phyloP scores from a whole-genome alignment of 805 yeast species.

The Ogataea minuta region DNA sequence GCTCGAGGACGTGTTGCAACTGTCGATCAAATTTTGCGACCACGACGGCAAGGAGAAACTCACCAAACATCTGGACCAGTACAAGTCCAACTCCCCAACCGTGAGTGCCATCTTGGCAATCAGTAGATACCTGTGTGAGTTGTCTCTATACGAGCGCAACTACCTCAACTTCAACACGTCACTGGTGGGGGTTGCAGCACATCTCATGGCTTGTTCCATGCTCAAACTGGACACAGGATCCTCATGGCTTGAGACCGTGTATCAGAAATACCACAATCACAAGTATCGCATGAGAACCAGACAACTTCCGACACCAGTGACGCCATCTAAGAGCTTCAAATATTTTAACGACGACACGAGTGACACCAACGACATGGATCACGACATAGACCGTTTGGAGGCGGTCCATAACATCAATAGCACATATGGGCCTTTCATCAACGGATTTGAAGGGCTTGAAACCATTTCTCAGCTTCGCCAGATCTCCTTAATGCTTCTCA shows the following conservation, averaged over 20 bases:
- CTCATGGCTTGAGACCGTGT: conserved; percentile 30
- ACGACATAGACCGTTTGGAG: neutral
- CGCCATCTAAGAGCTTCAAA: conserved; percentile 24
- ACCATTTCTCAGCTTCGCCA: conserved; percentile 40
- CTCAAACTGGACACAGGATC: conserved; percentile 46
- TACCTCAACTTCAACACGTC: conserved; percentile 45
- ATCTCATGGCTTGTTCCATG: conserved; percentile 53
- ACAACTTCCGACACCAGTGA: conserved; percentile 27
- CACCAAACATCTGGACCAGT: conserved; percentile 27
- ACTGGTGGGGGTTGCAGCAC: conserved; percentile 49
- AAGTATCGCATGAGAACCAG: conserved; percentile 11
- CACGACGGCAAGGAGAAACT: conserved; percentile 33
- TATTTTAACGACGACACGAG: conserved; percentile 19
- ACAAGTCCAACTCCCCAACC: conserved; percentile 34
- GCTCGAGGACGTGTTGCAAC: conserved; percentile 51
- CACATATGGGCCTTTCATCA: conserved; percentile 45
- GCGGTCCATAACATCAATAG: conserved; percentile 34
- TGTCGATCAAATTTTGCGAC: conserved; percentile 35
- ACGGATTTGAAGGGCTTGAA: conserved; percentile 43
- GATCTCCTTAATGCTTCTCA: conserved; percentile 42
- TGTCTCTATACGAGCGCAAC: conserved; percentile 47
- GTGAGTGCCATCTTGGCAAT: conserved; percentile 55
- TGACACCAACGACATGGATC: conserved; percentile 12
- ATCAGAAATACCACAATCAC: conserved; percentile 14
- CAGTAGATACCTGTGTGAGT: conserved; percentile 53